Evolutionary conservation across 2,329 filamentous ascomycete species (phyloP).

Genomic region (Achaetomium macrosporum): DNA sequence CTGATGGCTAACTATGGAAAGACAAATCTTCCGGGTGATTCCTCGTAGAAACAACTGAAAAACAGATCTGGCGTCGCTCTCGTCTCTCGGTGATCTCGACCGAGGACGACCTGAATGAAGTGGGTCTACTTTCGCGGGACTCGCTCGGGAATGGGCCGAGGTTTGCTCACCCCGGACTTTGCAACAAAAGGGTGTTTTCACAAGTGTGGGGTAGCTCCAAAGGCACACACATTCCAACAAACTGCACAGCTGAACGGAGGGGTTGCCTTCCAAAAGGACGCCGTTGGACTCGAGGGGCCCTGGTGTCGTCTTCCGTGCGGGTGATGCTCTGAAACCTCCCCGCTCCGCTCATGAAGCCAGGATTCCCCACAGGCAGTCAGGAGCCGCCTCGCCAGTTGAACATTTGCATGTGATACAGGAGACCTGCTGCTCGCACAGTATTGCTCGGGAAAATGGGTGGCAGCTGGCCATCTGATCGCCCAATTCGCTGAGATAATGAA

Average conservation of each 20-base stretch:
- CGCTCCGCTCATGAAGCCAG: background rate
- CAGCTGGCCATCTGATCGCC: too few relatives aligned
- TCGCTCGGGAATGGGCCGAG: background rate
- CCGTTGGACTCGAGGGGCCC: background rate
- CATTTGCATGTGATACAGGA: constrained; percentile 17
- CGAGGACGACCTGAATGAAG: too few relatives aligned
- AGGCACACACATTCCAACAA: too few relatives aligned
- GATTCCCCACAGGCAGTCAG: constrained; percentile 21
- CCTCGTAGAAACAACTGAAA: background rate
- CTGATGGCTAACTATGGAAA: background rate
- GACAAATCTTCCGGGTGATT: background rate
- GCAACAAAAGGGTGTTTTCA: background rate
- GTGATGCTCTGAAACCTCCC: background rate
- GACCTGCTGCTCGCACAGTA: background rate
- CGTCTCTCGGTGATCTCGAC: background rate
- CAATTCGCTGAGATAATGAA: too few relatives aligned
- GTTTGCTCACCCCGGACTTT: background rate
- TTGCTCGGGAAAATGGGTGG: too few relatives aligned
- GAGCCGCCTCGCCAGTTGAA: constrained; percentile 1
- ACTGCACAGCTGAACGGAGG: too few relatives aligned
- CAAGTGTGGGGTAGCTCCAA: background rate
- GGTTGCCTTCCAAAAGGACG: too few relatives aligned
- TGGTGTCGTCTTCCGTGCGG: background rate
- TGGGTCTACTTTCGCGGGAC: background rate
- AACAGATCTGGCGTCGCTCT: background rate